Base-by-base conservation (phyloP, 2,329 filamentous ascomycete genomes). In the Helminthosporium solani region DNA sequence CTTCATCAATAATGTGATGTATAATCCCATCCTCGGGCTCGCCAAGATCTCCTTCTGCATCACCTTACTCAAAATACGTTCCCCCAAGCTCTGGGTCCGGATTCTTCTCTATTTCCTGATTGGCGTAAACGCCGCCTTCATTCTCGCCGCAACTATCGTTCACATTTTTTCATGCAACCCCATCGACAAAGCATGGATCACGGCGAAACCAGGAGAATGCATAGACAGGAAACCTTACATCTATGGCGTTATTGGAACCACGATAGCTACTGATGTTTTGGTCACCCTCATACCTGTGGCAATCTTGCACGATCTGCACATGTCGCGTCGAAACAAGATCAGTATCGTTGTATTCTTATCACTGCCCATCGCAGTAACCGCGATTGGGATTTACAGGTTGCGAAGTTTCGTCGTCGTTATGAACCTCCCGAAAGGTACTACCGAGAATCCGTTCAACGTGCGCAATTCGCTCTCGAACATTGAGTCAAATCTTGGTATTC, bases 131-230 rank as follows among this genome's bases (percentile, higher is more conserved):
- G 48, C 30, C 8, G 41, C 37, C 23, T 59, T 53, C 44, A 46
- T 45, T 8, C 41, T 59, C 28, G 48, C 46, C 9, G 50, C 49
- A 3, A 41, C 56, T 1, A 33, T 59, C 15, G 46, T 37, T n/a
- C 46, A 40, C 14, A 54, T 67, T 20, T 54, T 66, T 18, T 58
- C 62, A 27, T 69, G 63, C 44, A 46, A 56, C 19, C 64, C 64
- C 1, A 46, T 66, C 15, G 15, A 43, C 8, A 55, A 38, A 15
- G 61, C 56, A 27, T 69, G 63, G 63, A 51, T 67, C 33, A 57
- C 49, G 21, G 41, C 40, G 7, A 47, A 60, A 18, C 25, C 49
- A 16, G 45, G 55, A 2, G 43, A 31, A 12, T 59, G 54, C 21
- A 25, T 52, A 14, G 30, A 56, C 33, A 37, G 31, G 18, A 46